Base-by-base conservation (phyloP, 768 basidiomycete species). In the Phylloporus rhodoxanthus region DNA sequence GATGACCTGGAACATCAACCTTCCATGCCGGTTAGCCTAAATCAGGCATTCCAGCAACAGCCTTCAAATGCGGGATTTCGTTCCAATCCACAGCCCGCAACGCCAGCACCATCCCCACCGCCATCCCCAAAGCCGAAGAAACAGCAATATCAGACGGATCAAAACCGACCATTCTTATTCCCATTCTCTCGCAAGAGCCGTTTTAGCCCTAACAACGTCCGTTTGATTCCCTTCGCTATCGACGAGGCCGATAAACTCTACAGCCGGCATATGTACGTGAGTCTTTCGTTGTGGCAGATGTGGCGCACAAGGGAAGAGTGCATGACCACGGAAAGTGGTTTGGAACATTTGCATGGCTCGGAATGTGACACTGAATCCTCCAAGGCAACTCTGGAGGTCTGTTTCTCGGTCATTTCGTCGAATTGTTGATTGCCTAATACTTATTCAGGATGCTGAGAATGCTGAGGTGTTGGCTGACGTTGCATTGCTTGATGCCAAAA, bases 61-160 rank as follows among this genome's bases (percentile, higher is more conserved):
- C 28, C 57, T 14, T 64, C 66, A 44, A 62, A 54, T 52, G 44
- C 60, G 5, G 58, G 61, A 43, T 61, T 64, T 44, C 60, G 67
- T 34, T 53, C 68, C 21, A 68, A 74, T 65, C 81, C 78, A 14
- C 87, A 88, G 60, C 84, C 91, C 2, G 79, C 84, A 11, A 98
- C 94, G 4, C 94, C 94, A 6, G 91, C 92, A 21, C 92, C 94
- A 2, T 82, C 91, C 0, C 93, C 93, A 0, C 89, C 90, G 0
- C 75, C 80, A 7, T 79, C 82, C 29, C 88, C 83, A 2, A 97
- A 95, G 62, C 91, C 90, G 9, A 99, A 99, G 74, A 97, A 98
- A 66, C 95, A 95, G 64, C 91, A 95, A 64, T 99, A 91, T 66
- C 96, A 98, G 64, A 99, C 96, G 0, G 96, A 99, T 68, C 96